Percentiles rank a stretch among this genome's conserved stretches.
These are phyloP conservation scores for Leptographium flavum DNA, from an alignment of 2,329 filamentous ascomycete species.

Conservation along the genomic window DNA sequence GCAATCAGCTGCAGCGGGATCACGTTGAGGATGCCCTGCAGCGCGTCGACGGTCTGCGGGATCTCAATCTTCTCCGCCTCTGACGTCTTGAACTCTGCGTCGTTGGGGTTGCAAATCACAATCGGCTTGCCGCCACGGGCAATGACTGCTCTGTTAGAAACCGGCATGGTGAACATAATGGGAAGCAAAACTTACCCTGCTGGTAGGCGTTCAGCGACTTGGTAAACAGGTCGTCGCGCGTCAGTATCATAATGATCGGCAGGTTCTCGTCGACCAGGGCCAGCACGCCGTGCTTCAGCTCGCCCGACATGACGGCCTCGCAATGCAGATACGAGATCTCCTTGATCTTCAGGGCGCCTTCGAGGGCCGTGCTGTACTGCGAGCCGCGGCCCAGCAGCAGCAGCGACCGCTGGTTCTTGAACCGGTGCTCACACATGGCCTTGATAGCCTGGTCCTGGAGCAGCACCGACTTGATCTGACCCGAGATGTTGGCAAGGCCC, in stretches of 20 bases:
- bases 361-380: conserved; percentile 92
- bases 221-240: conserved; percentile 86
- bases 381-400: conserved; percentile 86
- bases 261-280: conserved; percentile 96
- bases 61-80: conserved; percentile 97
- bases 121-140: conserved; percentile 92
- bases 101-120: conserved; percentile 88
- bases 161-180: background rate
- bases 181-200: conserved; percentile 50
- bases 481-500: conserved; percentile 73
- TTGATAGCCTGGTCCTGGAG: conserved; percentile 90
- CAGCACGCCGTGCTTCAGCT: conserved; percentile 96
- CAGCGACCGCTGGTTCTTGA: conserved; percentile 96
- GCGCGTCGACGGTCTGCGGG: conserved; percentile 83
- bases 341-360: conserved; percentile 98
- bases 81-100: conserved; percentile 76
- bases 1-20: conserved; percentile 95
- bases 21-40: conserved; percentile 96
- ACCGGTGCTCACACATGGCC: conserved; percentile 76
- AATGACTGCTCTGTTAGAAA: conserved; percentile 48
- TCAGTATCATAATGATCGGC: conserved; percentile 99
- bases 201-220: conserved; percentile 99
- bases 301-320: conserved; percentile 98
- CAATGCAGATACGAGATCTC: conserved; percentile 99
- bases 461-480: conserved; percentile 83